Base-by-base conservation (phyloP, 2,329 filamentous ascomycete genomes). In the Pestalotiopsis fici region DNA sequence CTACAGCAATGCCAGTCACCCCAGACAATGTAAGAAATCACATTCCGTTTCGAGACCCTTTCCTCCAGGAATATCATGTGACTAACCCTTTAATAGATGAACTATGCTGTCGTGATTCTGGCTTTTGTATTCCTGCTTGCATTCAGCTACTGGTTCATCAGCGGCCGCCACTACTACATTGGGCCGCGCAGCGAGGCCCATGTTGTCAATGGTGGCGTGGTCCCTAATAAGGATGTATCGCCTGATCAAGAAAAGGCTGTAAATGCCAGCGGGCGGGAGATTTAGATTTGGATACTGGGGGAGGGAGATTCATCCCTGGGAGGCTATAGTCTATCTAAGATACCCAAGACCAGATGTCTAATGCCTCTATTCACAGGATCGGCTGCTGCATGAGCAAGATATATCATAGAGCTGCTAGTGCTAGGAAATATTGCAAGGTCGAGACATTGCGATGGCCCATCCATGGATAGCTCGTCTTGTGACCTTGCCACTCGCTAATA, bases 91-190 rank as follows among this genome's bases (percentile, higher is more conserved):
- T 15, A 37, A 4, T 67, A 83, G 80, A 87, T 87, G 85, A 87
- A 87, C 76, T 87, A 87, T 72, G 85, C 85, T n/a, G 78, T 81
- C 39, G 84, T 83, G 13, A 86, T 86, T 70, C 71, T 87, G 50
- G 79, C 74, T 4, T 80, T 80, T 50, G 85, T 87, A 54, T 76
- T 85, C 25, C 25, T 81, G 31, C 76, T 83, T 69, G 77, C 85
- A 0, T 69, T 77, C 23, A 50, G 77, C 13, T 86, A 83, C 73
- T 87, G 84, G 84, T 82, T 76, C 67, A 69, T 80, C 64, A 71
- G 74, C 5, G 85, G 84, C 50, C 78, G 78, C 61, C 79, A 78
- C 60, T 83, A 82, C 71, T 87, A 86, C 75, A 83, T 80, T 4
- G 85, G 85, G 6, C 85, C 85, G 2, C 75, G 76, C 23, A 76